Percentiles rank a stretch among this genome's conserved stretches.
Conservation (phyloP, 371 early-diverging fungal species). For the Polyrhizophydium stewartii region DNA sequence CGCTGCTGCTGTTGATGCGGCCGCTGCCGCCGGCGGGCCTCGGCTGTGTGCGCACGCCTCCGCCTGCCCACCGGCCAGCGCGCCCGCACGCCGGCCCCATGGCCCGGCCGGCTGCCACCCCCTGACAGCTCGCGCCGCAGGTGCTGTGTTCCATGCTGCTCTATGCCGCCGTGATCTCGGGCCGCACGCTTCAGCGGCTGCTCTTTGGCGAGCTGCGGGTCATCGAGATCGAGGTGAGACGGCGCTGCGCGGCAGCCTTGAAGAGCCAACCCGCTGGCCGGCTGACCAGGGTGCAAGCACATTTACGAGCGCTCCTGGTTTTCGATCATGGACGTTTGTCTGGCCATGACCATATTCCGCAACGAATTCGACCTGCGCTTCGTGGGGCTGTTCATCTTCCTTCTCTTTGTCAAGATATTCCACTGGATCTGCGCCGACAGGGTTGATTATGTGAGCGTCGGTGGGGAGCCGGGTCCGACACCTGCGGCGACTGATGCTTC, state of each 20-base stretch:
- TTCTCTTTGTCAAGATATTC: constrained; percentile 87
- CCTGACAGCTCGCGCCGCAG: constrained; percentile 24
- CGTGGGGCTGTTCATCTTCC: constrained; percentile 71
- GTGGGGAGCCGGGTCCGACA: background rate
- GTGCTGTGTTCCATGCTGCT: constrained; percentile 78
- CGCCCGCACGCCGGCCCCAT: too few relatives aligned
- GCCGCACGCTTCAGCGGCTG: constrained; percentile 65
- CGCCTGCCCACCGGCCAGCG: too few relatives aligned
- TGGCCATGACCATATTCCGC: constrained; percentile 94
- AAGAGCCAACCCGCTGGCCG: background rate
- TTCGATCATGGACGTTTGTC: constrained; percentile 89
- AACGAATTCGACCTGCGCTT: constrained; percentile 89
- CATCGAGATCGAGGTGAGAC: constrained; percentile 79
- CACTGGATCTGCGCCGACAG: constrained; percentile 94
- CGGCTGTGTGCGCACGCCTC: too few relatives aligned
- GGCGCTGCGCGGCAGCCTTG: background rate
- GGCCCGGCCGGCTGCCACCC: too few relatives aligned
- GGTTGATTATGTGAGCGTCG: constrained; percentile 78
- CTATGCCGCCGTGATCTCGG: constrained; percentile 69
- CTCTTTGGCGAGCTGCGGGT: constrained; percentile 91
- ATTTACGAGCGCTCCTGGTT: constrained; percentile 94
- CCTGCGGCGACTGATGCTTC: background rate
- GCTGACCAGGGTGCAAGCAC: constrained; percentile 52
- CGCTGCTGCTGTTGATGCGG: too few relatives aligned
- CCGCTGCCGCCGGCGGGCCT: too few relatives aligned